Conservation (phyloP, 768 basidiomycete genomes). For the Thelephora aurantiotincta region DNA sequence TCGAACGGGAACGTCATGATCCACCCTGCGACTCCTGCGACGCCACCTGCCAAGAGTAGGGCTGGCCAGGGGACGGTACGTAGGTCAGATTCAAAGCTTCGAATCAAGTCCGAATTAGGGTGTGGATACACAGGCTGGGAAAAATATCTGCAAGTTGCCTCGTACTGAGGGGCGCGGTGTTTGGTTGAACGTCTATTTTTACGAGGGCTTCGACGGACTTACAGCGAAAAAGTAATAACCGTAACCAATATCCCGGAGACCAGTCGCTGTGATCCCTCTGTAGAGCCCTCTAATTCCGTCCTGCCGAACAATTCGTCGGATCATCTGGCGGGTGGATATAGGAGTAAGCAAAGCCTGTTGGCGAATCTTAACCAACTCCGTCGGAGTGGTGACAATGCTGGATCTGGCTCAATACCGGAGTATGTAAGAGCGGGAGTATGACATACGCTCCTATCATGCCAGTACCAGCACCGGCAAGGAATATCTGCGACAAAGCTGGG, state of each 20-base stretch:
- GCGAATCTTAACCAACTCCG: conserved; percentile 80
- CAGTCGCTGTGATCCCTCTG: conserved; percentile 62
- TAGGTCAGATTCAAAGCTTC: conserved; percentile 26
- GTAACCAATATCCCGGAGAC: conserved; percentile 67
- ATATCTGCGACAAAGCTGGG: conserved; percentile 60
- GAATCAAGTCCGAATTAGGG: conserved; percentile 21
- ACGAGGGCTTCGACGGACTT: conserved; percentile 14
- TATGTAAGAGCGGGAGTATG: background rate
- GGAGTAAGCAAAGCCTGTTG: conserved; percentile 42
- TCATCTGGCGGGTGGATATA: conserved; percentile 31
- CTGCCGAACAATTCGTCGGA: conserved; percentile 35
- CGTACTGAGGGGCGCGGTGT: conserved; percentile 31
- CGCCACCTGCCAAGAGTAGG: conserved; percentile 58
- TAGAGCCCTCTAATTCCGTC: conserved; percentile 58
- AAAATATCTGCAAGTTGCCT: conserved; percentile 44
- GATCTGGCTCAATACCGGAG: background rate
- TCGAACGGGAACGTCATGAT: conserved; percentile 76
- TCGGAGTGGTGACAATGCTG: conserved; percentile 69
- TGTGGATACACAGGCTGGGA: conserved; percentile 12
- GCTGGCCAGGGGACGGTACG: conserved; percentile 32
- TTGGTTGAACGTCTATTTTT: conserved; percentile 1
- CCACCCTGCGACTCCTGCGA: conserved; percentile 74
- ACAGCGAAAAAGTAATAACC: conserved; percentile 79
- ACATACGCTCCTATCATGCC: conserved; percentile 72
- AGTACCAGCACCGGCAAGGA: conserved; percentile 66